Evolutionary conservation across 2,329 filamentous ascomycete genomes (phyloP).

Genomic region (Alternaria burnsii): DNA sequence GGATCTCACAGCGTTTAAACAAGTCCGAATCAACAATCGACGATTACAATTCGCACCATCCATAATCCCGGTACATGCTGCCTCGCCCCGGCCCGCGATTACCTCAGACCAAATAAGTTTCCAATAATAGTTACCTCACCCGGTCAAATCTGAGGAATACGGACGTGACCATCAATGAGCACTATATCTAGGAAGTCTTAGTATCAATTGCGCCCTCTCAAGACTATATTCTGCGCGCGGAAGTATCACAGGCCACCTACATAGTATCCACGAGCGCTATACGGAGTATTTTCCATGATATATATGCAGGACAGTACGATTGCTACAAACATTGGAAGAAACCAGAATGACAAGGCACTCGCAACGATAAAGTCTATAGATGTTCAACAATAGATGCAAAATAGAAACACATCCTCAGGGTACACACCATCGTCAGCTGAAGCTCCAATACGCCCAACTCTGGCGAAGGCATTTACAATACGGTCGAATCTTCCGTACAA

Average conservation of each 20-base stretch:
- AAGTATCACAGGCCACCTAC: neutral
- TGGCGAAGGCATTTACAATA: neutral
- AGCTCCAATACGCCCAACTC: too few relatives aligned
- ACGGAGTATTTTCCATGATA: neutral
- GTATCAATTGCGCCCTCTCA: too few relatives aligned
- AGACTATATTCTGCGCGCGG: too few relatives aligned
- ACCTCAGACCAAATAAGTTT: slow-evolving; percentile 6
- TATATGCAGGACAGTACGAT: neutral
- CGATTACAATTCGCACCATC: neutral
- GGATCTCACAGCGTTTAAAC: neutral
- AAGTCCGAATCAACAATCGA: neutral
- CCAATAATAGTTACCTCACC: slow-evolving; percentile 4
- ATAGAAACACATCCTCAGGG: too few relatives aligned
- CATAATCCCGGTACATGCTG: neutral
- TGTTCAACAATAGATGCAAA: too few relatives aligned
- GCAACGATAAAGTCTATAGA: too few relatives aligned
- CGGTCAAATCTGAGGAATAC: neutral
- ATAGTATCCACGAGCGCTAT: too few relatives aligned
- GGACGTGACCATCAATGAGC: too few relatives aligned
- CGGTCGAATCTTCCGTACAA: neutral
- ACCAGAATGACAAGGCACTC: neutral
- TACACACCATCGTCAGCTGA: too few relatives aligned
- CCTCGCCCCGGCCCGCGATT: slow-evolving; percentile 17
- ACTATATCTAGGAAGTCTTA: too few relatives aligned
- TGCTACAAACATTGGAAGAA: neutral